Base-by-base conservation (phyloP, 345 rosid species). In the Boechera retrofracta region DNA sequence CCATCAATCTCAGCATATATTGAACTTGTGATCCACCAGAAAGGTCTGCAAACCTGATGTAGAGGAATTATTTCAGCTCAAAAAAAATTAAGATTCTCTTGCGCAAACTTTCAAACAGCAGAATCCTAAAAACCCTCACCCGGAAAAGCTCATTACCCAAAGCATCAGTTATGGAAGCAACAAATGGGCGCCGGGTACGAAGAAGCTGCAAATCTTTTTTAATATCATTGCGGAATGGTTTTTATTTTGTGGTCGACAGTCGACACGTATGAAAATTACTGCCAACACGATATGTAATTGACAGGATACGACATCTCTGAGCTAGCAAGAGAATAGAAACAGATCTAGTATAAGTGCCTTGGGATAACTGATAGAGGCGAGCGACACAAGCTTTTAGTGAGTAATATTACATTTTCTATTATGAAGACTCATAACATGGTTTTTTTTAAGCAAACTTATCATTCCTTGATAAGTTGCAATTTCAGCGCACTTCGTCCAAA, bases 11-110 rank as follows among this genome's bases (percentile, higher is more conserved):
- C 99, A 55, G 80, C 94, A 85, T 90, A 92, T 62, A 94, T 94
- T 74, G 99, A 92, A 81, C 98, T 94, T 58, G 86, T 92, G 78
- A 94, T 76, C 98, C 97, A 94, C 97, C 97, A 94, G 74, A 89
- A 90, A 64, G 98, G 99, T 77, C 99, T 85, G 52, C 92, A 90
- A 75, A 94, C 99, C 98, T 92, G 59, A 53, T 56, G 69, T 60
- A 75, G 71, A 63, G 8, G 54, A 72, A 79, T 45, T 10, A 66
- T 66, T 73, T 74, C 38, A 77, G 59, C 83, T 77, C 45, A 77
- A 78, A 69, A 16, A 63, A 56, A 70, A 16, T 32, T 7, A 76
- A 57, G 48, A 77, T 76, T 45, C 64, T 32, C 44, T 42, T 62
- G 16, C 7, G 58, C n/a, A 74, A 45, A 62, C 48, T 41, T 69